Conservation (phyloP, 225 moss, liverwort and hornwort genomes). For the Thuidium tamariscinum region DNA sequence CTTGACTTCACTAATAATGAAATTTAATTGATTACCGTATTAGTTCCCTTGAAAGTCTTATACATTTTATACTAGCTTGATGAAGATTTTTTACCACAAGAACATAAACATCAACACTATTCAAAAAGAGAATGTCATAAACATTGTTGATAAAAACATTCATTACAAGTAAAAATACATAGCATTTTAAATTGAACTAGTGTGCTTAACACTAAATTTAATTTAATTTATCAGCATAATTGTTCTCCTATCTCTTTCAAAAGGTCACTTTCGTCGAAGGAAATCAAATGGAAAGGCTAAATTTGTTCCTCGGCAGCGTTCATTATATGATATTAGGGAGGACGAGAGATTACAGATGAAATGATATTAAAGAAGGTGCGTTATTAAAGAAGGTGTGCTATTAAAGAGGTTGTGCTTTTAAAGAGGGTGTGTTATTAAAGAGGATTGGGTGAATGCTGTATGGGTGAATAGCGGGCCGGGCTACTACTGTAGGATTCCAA, state of each 20-base stretch:
- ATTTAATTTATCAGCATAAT: background rate
- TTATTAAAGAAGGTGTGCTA: too few species aligned
- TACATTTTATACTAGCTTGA: background rate
- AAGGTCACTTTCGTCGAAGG: background rate
- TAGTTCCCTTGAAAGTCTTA: too few species aligned
- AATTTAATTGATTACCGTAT: background rate
- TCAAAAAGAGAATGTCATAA: background rate
- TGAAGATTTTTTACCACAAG: too few species aligned
- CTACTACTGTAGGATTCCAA: background rate
- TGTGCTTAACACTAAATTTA: background rate
- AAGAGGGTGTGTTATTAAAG: background rate
- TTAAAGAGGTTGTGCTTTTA: too few species aligned
- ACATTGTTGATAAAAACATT: background rate
- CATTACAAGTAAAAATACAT: fast-evolving
- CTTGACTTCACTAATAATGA: background rate
- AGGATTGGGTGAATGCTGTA: background rate
- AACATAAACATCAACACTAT: background rate
- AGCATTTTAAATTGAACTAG: background rate
- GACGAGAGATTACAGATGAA: too few species aligned
- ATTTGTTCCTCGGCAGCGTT: too few species aligned
- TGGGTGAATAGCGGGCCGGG: background rate
- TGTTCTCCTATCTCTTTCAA: background rate
- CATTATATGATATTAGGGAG: too few species aligned
- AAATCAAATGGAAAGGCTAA: too few species aligned
- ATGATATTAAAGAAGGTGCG: too few species aligned